Evolutionary conservation across 1,139 yeast species (phyloP).

Genomic region (Zygoascus sp.): DNA sequence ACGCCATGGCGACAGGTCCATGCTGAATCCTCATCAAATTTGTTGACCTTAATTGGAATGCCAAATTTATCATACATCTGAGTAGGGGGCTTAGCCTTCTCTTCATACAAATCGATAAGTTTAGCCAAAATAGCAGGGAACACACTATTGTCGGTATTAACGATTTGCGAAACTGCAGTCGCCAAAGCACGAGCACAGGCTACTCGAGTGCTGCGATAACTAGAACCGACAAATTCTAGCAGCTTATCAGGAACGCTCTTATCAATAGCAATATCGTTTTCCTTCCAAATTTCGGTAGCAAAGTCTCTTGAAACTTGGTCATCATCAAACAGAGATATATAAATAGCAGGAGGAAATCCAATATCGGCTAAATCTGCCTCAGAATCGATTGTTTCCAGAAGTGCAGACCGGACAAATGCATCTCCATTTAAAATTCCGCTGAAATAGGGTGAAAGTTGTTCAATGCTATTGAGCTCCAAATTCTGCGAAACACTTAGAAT

Average conservation of each 20-base stretch:
- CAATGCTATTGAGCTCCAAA: conserved; percentile 55
- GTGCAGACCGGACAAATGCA: conserved; percentile 67
- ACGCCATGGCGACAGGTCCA: conserved; percentile 86
- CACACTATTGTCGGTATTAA: conserved; percentile 25
- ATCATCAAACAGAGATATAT: conserved; percentile 74
- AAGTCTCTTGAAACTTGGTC: conserved; percentile 53
- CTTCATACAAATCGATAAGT: conserved; percentile 52
- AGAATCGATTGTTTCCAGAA: conserved; percentile 78
- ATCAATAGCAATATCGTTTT: conserved; percentile 53
- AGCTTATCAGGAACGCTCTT: conserved; percentile 33
- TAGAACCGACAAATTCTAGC: conserved; percentile 21
- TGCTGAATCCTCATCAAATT: conserved; percentile 47
- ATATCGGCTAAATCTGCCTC: conserved; percentile 72
- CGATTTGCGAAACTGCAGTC: conserved; percentile 39
- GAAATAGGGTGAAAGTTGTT: conserved; percentile 59
- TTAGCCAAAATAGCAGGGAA: conserved; percentile 41
- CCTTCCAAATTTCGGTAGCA: conserved; percentile 83
- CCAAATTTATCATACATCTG: conserved; percentile 78
- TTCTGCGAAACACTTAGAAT: conserved; percentile 72
- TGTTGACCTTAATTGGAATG: conserved; percentile 60
- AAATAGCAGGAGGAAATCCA: conserved; percentile 47
- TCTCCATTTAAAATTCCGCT: conserved; percentile 59
- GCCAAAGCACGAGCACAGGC: conserved; percentile 64
- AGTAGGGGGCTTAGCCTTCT: conserved; percentile 68
- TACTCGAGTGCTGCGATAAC: conserved; percentile 42